A percentile compares a stretch with the other conserved stretches of the same genome.
phyloP scores from a whole-genome alignment of 2,329 filamentous ascomycete genomes.

The Lasiodiplodia sp. region DNA sequence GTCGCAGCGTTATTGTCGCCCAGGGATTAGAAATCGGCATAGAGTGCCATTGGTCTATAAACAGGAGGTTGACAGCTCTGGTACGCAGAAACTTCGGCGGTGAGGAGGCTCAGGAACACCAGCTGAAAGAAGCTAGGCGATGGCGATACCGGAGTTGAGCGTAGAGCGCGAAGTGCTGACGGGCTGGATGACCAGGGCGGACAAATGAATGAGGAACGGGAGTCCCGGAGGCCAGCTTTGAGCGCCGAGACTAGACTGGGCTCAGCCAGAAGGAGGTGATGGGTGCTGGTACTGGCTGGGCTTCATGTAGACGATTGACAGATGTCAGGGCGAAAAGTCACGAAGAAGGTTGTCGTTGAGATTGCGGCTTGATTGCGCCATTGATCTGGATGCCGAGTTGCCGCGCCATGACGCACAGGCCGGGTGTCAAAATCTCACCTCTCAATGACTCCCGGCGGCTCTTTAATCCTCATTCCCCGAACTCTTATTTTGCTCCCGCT shows the following conservation, averaged over 20 bases:
- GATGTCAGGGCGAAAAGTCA: neutral
- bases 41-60: no score
- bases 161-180: neutral
- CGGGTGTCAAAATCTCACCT: conserved; percentile 9
- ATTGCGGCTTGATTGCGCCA: neutral
- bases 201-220: neutral
- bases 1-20: neutral
- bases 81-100: neutral
- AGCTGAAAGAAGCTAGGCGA: neutral
- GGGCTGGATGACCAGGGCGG: neutral
- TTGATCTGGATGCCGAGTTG: neutral
- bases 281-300: neutral
- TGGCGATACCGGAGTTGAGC: neutral
- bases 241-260: neutral
- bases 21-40: no score
- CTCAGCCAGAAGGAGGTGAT: neutral
- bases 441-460: neutral
- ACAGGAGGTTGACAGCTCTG: neutral
- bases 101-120: neutral
- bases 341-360: neutral
- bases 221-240: neutral
- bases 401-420: conserved; percentile 19
- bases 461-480: neutral
- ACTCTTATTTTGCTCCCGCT: neutral
- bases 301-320: neutral